These are phyloP conservation scores for Intubia oerlemansii DNA, from an alignment of 2,329 filamentous ascomycete genomes.

Conservation along the genomic window DNA sequence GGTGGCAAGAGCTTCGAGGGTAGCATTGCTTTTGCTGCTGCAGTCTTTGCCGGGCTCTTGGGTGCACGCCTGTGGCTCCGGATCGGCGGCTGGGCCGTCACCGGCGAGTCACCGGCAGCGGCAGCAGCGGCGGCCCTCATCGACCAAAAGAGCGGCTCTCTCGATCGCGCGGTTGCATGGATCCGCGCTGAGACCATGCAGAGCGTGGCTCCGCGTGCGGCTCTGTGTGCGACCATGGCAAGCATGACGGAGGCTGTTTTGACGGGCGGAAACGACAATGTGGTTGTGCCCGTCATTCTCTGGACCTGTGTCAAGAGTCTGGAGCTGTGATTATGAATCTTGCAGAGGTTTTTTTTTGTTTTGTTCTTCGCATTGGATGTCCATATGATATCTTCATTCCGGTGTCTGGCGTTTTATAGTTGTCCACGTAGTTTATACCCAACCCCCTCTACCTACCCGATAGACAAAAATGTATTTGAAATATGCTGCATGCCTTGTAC, in stretches of 20 bases:
- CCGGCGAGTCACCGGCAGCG: conserved; percentile 19
- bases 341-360: too few relatives aligned
- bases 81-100: conserved; percentile 57
- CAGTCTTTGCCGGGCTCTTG: conserved; percentile 56
- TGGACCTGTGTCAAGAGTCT: too few relatives aligned
- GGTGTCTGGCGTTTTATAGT: too few relatives aligned
- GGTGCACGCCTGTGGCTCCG: conserved; percentile 53
- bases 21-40: conserved; percentile 55
- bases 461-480: conserved; percentile 9
- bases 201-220: conserved; percentile 41
- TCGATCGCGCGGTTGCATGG: conserved; percentile 8
- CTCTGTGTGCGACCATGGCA: conserved; percentile 53
- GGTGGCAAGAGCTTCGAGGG: conserved; percentile 93
- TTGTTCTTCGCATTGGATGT: too few relatives aligned
- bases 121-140: background rate
- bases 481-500: conserved; percentile 10
- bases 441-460: too few relatives aligned
- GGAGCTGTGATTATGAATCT: too few relatives aligned
- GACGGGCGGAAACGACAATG: conserved; percentile 95
- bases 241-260: conserved; percentile 89
- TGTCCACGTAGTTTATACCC: too few relatives aligned
- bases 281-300: conserved; percentile 78
- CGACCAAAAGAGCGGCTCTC: background rate
- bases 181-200: background rate
- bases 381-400: too few relatives aligned